Evolutionary conservation across 768 basidiomycete species (phyloP).

Genomic region (Calocybe cyanea): DNA sequence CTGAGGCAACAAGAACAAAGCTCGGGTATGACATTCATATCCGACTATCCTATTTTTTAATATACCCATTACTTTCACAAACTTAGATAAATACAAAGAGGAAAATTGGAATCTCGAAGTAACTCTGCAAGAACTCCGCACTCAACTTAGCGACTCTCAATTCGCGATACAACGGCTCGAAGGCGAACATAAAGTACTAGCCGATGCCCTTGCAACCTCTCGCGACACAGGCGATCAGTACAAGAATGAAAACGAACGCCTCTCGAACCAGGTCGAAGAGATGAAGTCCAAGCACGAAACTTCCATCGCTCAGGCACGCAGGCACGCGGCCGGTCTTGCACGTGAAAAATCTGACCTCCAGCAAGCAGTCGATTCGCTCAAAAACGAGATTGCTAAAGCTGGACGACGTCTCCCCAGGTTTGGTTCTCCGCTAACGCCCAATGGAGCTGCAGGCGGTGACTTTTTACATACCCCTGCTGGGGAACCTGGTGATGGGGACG

Average conservation of each 20-base stretch:
- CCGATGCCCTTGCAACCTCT: constrained; percentile 64
- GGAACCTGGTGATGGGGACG: constrained; percentile 58
- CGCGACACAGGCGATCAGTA: constrained; percentile 78
- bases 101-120: constrained; percentile 99
- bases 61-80: constrained; percentile 9
- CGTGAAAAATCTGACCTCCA: constrained; percentile 94
- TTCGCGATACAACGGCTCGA: constrained; percentile 67
- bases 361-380: constrained; percentile 70
- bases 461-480: constrained; percentile 53
- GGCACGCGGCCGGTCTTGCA: constrained; percentile 80
- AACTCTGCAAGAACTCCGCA: constrained; percentile 78
- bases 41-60: constrained; percentile 3
- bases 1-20: constrained; percentile 80
- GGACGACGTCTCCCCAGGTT: constrained; percentile 58
- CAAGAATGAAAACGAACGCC: constrained; percentile 82
- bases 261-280: constrained; percentile 60
- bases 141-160: constrained; percentile 64
- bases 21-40: constrained; percentile 49
- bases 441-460: constrained; percentile 38
- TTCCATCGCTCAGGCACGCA: constrained; percentile 87
- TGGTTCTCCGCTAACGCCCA: constrained; percentile 73
- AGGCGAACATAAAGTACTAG: constrained; percentile 77
- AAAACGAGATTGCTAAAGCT: constrained; percentile 67
- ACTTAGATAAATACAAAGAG: constrained; percentile 89
- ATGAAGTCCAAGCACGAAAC: constrained; percentile 91